Conservation (phyloP, 345 rosid species). For the Nephelium lappaceum region DNA sequence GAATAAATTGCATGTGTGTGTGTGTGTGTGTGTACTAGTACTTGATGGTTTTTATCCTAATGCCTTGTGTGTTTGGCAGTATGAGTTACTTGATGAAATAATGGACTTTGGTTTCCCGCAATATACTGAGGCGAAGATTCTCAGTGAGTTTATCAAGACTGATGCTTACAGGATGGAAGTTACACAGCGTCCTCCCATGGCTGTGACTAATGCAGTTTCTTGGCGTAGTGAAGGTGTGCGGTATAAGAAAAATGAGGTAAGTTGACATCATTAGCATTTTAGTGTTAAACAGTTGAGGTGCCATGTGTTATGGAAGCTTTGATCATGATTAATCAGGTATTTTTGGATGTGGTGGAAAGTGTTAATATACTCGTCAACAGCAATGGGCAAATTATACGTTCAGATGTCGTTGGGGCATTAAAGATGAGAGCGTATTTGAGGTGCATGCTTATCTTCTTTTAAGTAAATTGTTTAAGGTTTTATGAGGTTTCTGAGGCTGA, state of each 20-base stretch:
- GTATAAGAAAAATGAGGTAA: conserved; percentile 75
- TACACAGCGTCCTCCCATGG: conserved; percentile 86
- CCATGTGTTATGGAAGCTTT: conserved; percentile 14
- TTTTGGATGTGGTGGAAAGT: conserved; percentile 61
- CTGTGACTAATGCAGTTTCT: conserved; percentile 85
- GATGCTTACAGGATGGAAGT: conserved; percentile 89
- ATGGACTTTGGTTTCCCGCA: conserved; percentile 92
- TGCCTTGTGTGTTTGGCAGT: conserved; percentile 44
- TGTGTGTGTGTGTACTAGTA: background rate
- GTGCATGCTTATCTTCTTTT: conserved; percentile 28
- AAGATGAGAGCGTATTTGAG: conserved; percentile 65
- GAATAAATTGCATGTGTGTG: no score
- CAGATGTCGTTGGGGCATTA: conserved; percentile 61
- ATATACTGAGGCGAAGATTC: conserved; percentile 77
- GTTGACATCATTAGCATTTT: conserved; percentile 18
- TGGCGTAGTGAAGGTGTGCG: conserved; percentile 86
- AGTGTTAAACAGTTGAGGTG: conserved; percentile 14
- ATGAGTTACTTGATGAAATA: conserved; percentile 86
- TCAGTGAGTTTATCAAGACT: conserved; percentile 81
- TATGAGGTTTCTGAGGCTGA: background rate
- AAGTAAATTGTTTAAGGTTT: background rate
- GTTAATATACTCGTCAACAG: conserved; percentile 62
- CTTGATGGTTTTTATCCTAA: conserved; percentile 4
- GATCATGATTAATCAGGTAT: conserved; percentile 41
- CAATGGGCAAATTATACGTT: conserved; percentile 56